phyloP scores from a whole-genome alignment of 228 moss, liverwort and hornwort species.

The Sphagnum magellanicum region DNA sequence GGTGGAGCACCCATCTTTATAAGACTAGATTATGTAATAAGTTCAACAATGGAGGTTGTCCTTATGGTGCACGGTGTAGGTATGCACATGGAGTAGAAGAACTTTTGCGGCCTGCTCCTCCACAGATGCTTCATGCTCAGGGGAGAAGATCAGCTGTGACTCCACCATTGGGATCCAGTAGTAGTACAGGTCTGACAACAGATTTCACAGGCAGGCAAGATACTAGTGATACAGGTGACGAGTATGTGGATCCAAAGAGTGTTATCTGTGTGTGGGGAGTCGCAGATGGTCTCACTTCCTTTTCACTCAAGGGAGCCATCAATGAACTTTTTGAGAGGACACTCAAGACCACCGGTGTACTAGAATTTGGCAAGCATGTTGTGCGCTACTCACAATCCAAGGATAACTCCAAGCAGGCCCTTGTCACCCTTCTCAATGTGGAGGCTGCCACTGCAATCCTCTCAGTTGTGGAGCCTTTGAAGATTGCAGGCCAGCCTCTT shows the following conservation, averaged over 20 bases:
- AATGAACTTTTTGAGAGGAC: slow-evolving; percentile 13
- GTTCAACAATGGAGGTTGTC: slow-evolving; percentile 5
- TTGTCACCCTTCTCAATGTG: slow-evolving; percentile 3
- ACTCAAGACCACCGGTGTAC: slow-evolving; percentile 2
- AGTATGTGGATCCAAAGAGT: slow-evolving; percentile 4
- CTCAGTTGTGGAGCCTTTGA: background rate
- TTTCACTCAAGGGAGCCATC: slow-evolving; percentile 7
- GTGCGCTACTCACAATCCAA: slow-evolving; percentile 3
- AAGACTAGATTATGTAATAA: slow-evolving; percentile 5
- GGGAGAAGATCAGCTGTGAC: background rate
- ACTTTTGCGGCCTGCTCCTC: background rate
- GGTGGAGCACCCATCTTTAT: slow-evolving; percentile 2
- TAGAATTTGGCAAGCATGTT: slow-evolving; percentile 3
- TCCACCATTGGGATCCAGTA: background rate
- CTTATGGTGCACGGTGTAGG: background rate
- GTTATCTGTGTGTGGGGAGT: slow-evolving; percentile 4
- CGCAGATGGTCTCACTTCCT: background rate
- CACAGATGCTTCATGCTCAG: background rate
- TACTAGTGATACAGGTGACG: background rate
- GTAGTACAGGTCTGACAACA: background rate
- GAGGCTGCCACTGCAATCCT: slow-evolving; percentile 5
- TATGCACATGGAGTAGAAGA: slow-evolving; percentile 8
- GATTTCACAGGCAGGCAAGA: background rate
- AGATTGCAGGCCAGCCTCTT: background rate
- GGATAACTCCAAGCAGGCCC: slow-evolving; percentile 3